Evolutionary conservation across 306 rosid species (phyloP).

Genomic region (Betula pendula): DNA sequence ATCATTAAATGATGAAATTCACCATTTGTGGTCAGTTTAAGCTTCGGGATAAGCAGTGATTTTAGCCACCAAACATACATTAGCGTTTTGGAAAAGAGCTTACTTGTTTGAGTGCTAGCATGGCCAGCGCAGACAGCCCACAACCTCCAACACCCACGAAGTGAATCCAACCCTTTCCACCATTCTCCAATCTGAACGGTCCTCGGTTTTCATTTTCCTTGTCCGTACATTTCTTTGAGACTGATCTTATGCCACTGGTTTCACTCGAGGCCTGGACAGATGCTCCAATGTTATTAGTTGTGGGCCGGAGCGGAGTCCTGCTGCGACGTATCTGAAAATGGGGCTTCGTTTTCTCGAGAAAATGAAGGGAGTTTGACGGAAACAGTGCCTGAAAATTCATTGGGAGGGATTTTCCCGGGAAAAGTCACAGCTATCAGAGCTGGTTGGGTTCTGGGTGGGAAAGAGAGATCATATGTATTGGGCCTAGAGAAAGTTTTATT

Average conservation of each 20-base stretch:
- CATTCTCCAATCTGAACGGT: background rate
- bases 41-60: too few species aligned
- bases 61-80: background rate
- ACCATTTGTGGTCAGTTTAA: too few species aligned
- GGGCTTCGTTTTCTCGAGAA: background rate
- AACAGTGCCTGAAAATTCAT: slow-evolving; percentile 17
- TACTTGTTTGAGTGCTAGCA: slow-evolving; percentile 37
- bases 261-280: background rate
- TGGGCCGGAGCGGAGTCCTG: background rate
- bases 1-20: too few species aligned
- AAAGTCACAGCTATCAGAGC: background rate
- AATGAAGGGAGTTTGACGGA: background rate
- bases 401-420: slow-evolving; percentile 1
- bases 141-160: slow-evolving; percentile 44
- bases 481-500: background rate
- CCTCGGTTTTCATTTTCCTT: slow-evolving; percentile 7
- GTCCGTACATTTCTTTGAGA: slow-evolving; percentile 6
- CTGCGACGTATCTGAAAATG: background rate
- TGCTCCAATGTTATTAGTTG: background rate
- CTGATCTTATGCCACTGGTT: slow-evolving; percentile 5
- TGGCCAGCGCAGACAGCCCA: slow-evolving; percentile 39
- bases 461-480: background rate
- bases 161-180: slow-evolving; percentile 29
- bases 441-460: background rate
- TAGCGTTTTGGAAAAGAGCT: background rate